phyloP scores from a whole-genome alignment of 805 yeast species.

The Kodamaea laetipori region DNA sequence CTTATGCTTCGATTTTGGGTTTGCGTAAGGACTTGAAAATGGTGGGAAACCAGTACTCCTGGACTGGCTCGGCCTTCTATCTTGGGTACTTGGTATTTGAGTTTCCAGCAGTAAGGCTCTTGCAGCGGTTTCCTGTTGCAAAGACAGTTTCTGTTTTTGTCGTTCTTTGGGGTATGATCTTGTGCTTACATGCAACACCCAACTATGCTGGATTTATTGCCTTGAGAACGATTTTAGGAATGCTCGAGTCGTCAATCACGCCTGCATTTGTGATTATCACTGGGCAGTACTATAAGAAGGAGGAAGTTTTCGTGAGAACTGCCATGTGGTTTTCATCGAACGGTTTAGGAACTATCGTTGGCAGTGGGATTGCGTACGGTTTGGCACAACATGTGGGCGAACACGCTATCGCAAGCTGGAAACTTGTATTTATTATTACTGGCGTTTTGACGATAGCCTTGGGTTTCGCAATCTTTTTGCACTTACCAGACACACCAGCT shows the following conservation, averaged over 20 bases:
- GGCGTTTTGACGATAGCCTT: conserved; percentile 59
- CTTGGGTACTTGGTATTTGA: conserved; percentile 65
- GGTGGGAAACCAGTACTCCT: conserved; percentile 44
- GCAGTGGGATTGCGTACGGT: conserved; percentile 58
- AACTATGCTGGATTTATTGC: conserved; percentile 42
- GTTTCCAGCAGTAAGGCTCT: conserved; percentile 44
- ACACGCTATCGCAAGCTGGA: conserved; percentile 57
- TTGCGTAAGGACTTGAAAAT: conserved; percentile 46
- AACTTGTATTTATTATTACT: conserved; percentile 55
- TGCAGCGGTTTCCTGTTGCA: conserved; percentile 61
- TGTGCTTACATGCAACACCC: conserved; percentile 56
- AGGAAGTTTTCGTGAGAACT: conserved; percentile 38
- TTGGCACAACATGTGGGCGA: conserved; percentile 25
- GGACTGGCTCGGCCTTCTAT: conserved; percentile 47
- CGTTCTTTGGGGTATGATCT: conserved; percentile 63
- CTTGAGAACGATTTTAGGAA: conserved; percentile 40
- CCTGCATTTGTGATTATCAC: conserved; percentile 42
- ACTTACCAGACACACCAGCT: conserved; percentile 58
- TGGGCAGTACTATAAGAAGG: conserved; percentile 36
- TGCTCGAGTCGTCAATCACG: conserved; percentile 42
- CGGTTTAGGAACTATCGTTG: conserved; percentile 45
- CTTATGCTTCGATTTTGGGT: conserved; percentile 57
- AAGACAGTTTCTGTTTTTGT: conserved; percentile 51
- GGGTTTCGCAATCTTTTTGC: conserved; percentile 49
- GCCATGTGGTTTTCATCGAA: conserved; percentile 39